Conservation (phyloP, 2,329 filamentous ascomycete species). For the Claviceps sorghi region DNA sequence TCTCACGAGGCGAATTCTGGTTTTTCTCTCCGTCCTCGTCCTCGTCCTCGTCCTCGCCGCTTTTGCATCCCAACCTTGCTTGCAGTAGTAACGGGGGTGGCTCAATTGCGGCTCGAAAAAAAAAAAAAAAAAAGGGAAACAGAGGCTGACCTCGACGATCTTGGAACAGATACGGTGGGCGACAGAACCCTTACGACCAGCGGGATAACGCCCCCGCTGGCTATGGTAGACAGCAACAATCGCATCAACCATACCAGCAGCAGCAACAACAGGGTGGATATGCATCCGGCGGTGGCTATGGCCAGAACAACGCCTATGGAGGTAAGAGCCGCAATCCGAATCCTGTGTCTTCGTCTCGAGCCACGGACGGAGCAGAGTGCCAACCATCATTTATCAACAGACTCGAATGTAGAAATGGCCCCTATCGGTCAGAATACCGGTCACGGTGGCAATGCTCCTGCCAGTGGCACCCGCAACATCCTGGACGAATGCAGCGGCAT, state of each 20-base stretch:
- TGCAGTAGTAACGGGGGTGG: not conserved
- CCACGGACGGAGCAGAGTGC: not conserved
- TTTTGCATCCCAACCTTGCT: not conserved
- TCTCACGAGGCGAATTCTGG: not conserved
- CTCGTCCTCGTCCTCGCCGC: not conserved
- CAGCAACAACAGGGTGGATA: not conserved
- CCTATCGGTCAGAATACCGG: constrained; percentile 41
- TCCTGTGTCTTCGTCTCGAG: not conserved
- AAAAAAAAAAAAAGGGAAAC: not conserved
- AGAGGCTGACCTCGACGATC: not conserved
- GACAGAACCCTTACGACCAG: constrained; percentile 45
- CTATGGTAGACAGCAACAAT: constrained; percentile 14
- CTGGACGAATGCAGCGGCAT: constrained; percentile 76
- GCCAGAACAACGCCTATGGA: constrained; percentile 15
- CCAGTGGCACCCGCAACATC: constrained; percentile 55
- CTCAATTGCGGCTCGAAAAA: not conserved
- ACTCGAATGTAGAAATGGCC: constrained; percentile 54
- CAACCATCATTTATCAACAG: constrained; percentile 11
- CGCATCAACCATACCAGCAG: not conserved
- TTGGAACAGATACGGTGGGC: constrained; percentile 35
- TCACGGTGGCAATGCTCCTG: constrained; percentile 23
- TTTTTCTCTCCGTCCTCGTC: not conserved
- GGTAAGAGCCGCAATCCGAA: constrained; percentile 11
- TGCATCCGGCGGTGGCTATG: constrained; percentile 9
- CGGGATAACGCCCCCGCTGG: constrained; percentile 25